Evolutionary conservation across 202 grass and related monocot genomes (phyloP), one percentile per base, ranked within the genome.

Genomic region (Panicum virgatum): DNA sequence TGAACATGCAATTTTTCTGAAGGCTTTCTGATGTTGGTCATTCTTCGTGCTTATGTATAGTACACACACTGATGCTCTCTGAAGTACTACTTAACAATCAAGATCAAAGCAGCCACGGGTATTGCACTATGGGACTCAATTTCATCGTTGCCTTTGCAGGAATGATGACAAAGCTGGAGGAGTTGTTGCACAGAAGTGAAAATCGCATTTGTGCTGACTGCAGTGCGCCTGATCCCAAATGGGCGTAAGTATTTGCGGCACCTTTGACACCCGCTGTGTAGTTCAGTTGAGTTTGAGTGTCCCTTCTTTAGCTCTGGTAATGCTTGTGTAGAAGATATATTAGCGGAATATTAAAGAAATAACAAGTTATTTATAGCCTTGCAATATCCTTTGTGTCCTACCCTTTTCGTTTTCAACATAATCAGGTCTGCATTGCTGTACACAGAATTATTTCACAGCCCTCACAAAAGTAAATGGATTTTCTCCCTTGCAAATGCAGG

Each of bases 161-260:
- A 74, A 97, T 78, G 43, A 92, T 82, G 85, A 57, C 65, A 47
- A 97, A 86, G 59, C 38, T 97, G 40, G 88, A 89, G 70, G 78
- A 86, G 32, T 82, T 93, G 26, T 57, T 97, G 64, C 84, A 80
- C 54, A 88, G 66, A 72, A 91, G 88, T 23, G 94, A 91, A 64
- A 93, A 91, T 43, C 88, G 62, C 16, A 78, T 89, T 34, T 97
- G 88, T 62, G 94, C 88, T 13, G 94, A 97, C 67, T 97, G 88
- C 43, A 15, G 86, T 7, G 88, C 84, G 5, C 84, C 69, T 65
- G 91, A 97, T 78, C 94, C 94, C 23, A 97, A 97, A 85, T 93
- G 91, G 91, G 94, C 86, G 88, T 93, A 77, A 86, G 94, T 97
- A 43, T 58, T 56, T 56, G 48, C 20, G 1, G 62, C 18, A 75